These are phyloP conservation scores for Starmerella sp. DNA, from an alignment of 805 yeast species.

Conservation along the genomic window DNA sequence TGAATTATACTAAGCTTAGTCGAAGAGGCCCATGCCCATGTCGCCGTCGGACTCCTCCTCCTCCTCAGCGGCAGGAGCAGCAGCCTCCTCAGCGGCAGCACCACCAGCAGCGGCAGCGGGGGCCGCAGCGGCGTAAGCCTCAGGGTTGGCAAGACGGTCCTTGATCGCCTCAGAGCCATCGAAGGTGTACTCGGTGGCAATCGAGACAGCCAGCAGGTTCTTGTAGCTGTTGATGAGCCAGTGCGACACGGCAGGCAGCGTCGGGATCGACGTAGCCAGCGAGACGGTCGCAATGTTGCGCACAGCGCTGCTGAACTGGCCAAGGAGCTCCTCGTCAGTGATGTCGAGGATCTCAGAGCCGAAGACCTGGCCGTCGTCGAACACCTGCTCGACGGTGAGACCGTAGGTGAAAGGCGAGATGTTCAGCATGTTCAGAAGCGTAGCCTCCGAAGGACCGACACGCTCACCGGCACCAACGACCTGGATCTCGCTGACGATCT, in stretches of 20 bases:
- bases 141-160: slow-evolving; percentile 99
- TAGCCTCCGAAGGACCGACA: slow-evolving; percentile 99
- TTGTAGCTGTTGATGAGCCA: slow-evolving; percentile 97
- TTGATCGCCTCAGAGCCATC: slow-evolving; percentile 98
- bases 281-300: slow-evolving; percentile 91
- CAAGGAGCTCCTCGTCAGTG: slow-evolving; percentile 91
- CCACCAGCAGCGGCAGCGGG: slow-evolving; percentile 80
- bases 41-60: slow-evolving; percentile 56
- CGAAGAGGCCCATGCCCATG: slow-evolving; percentile 84
- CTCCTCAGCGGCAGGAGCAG: slow-evolving; percentile 62
- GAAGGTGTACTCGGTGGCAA: slow-evolving; percentile 97
- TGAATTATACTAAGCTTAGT: slow-evolving; percentile 41
- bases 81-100: slow-evolving; percentile 51
- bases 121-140: slow-evolving; percentile 98
- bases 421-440: slow-evolving; percentile 97
- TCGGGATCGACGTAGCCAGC: slow-evolving; percentile 98
- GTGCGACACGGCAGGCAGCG: slow-evolving; percentile 99
- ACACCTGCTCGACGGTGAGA: slow-evolving; percentile 91
- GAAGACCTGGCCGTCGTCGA: slow-evolving; percentile 98
- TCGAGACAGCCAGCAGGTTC: slow-evolving; percentile 93
- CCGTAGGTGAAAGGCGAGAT: slow-evolving; percentile 99
- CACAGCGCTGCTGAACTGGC: slow-evolving; percentile 86
- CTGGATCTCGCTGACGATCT: slow-evolving; percentile 92
- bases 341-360: slow-evolving; percentile 93
- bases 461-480: slow-evolving; percentile 75